These are phyloP conservation scores for Arctium minus DNA, from an alignment of 129 eudicot species.

Conservation along the genomic window DNA sequence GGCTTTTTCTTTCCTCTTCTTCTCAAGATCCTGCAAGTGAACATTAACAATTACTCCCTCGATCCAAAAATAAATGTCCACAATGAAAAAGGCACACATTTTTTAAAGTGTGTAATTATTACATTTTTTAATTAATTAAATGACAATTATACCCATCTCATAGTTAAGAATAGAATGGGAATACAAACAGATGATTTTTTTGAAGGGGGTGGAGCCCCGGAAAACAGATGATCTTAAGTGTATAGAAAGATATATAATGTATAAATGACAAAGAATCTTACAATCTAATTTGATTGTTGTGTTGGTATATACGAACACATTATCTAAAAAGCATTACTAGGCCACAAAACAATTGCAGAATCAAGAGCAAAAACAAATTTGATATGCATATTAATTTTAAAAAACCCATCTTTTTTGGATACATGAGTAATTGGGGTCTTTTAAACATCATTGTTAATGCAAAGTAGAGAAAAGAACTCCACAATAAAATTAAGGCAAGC, in stretches of 20 bases:
- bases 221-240: neutral
- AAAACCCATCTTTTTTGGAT: neutral
- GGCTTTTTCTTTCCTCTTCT: slow-evolving; percentile 80
- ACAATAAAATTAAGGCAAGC: neutral
- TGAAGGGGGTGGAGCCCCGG: too few species aligned
- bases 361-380: neutral
- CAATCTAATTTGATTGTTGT: neutral
- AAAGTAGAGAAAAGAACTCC: neutral
- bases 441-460: neutral
- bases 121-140: neutral
- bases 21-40: slow-evolving; percentile 65
- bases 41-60: neutral
- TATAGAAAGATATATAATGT: neutral
- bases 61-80: neutral
- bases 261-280: neutral
- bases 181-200: too few species aligned
- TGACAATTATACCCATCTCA: neutral
- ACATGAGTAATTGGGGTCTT: too few species aligned
- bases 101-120: neutral
- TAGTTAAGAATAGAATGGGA: too few species aligned
- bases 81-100: neutral
- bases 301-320: neutral
- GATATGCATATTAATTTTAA: neutral
- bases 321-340: neutral
- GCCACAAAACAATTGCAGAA: too few species aligned